These are phyloP conservation scores for Bolboschoenoplectus hybrid DNA, from an alignment of 202 grass and related monocot genomes.

Conservation along the genomic window DNA sequence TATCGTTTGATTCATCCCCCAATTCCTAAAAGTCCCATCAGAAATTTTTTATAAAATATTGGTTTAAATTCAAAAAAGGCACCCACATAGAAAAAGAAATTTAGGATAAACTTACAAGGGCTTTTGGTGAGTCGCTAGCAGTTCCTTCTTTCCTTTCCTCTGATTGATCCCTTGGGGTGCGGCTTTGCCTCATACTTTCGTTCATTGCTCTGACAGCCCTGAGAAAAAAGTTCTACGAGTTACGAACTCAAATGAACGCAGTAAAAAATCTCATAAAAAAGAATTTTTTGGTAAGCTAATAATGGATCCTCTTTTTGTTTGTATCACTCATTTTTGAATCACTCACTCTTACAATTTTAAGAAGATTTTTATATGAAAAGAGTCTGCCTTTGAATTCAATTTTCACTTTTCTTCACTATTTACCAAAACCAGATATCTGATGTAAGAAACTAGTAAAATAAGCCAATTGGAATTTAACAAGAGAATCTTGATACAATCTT, in stretches of 20 bases:
- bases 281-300: too few relatives aligned
- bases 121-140: constrained; percentile 55
- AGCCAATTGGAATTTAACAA: neutral
- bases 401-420: neutral
- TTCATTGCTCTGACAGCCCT: constrained; percentile 86
- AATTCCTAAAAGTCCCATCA: constrained; percentile 52
- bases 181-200: constrained; percentile 84
- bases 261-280: too few relatives aligned
- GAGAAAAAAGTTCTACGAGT: constrained; percentile 14
- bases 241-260: neutral
- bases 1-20: constrained; percentile 45
- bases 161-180: constrained; percentile 52
- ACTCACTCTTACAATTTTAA: too few relatives aligned
- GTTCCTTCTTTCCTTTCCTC: constrained; percentile 59
- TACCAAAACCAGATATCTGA: neutral
- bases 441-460: constrained; percentile 36
- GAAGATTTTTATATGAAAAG: too few relatives aligned
- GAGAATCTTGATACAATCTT: neutral
- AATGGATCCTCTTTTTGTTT: too few relatives aligned
- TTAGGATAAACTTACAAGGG: constrained; percentile 46
- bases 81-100: constrained; percentile 19
- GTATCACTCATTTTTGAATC: too few relatives aligned
- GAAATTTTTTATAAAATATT: constrained; percentile 32
- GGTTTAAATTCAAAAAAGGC: constrained; percentile 19
- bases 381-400: too few relatives aligned